These are phyloP conservation scores for Mucor piriformis DNA, from an alignment of 371 early-diverging fungal genomes.

Conservation along the genomic window DNA sequence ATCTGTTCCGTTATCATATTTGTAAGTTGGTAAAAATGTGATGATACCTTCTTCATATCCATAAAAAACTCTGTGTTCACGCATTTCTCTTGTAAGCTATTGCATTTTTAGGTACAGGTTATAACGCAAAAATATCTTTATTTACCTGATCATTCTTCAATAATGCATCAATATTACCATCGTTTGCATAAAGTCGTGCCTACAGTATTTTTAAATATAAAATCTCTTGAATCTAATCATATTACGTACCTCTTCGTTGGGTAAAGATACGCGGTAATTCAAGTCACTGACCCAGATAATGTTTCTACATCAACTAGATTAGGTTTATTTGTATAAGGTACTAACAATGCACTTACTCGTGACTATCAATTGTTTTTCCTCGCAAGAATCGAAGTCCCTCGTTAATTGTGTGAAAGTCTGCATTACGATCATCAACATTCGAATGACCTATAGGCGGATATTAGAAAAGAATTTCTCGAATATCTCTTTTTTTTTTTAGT, in stretches of 20 bases:
- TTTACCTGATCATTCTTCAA: conserved; percentile 57
- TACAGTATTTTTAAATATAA: conserved; percentile 7
- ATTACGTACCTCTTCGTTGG: conserved; percentile 67
- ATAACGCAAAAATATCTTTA: conserved; percentile 10
- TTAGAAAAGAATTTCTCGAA: background rate
- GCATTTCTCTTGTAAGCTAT: conserved; percentile 73
- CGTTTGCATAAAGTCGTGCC: conserved; percentile 35
- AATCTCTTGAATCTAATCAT: background rate
- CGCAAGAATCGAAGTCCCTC: conserved; percentile 72
- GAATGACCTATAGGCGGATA: conserved; percentile 48
- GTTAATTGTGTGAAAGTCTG: conserved; percentile 82
- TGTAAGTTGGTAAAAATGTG: conserved; percentile 92
- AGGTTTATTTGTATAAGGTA: background rate
- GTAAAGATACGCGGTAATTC: conserved; percentile 81
- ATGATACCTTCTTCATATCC: conserved; percentile 85
- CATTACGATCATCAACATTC: conserved; percentile 82
- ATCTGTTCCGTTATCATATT: conserved; percentile 86
- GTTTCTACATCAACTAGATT: conserved; percentile 49
- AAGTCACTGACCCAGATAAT: conserved; percentile 92
- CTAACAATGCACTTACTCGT: conserved; percentile 57
- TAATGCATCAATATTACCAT: conserved; percentile 48
- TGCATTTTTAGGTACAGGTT: conserved; percentile 31
- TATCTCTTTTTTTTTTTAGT: background rate
- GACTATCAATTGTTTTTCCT: conserved; percentile 71
- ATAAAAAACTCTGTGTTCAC: conserved; percentile 66